phyloP scores from a whole-genome alignment of 192 early-diverging fungal species.

The Spizellomyces sp. region DNA sequence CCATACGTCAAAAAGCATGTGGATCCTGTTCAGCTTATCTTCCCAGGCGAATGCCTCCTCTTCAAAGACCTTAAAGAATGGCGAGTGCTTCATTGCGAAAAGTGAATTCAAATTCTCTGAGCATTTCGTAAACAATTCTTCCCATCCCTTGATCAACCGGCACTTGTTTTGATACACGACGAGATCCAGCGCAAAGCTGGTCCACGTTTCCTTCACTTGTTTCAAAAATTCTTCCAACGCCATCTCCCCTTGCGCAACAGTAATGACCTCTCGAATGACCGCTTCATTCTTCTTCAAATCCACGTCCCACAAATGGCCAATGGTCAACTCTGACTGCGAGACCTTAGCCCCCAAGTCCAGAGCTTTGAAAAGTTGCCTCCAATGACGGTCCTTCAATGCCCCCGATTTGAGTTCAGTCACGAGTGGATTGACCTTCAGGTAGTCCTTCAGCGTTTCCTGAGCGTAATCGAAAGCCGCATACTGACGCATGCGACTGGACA shows the following conservation, averaged over 20 bases:
- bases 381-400: constrained; percentile 94
- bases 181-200: constrained; percentile 87
- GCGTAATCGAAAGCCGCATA: constrained; percentile 97
- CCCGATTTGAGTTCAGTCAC: constrained; percentile 94
- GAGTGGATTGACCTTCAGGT: constrained; percentile 79
- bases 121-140: constrained; percentile 96
- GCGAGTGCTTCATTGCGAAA: constrained; percentile 95
- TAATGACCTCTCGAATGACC: constrained; percentile 83
- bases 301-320: constrained; percentile 95
- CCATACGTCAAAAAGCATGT: constrained; percentile 98
- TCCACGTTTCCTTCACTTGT: constrained; percentile 91
- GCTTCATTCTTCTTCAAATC: constrained; percentile 87
- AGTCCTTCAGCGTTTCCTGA: constrained; percentile 78
- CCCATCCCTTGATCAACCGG: constrained; percentile 96
- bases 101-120: constrained; percentile 94
- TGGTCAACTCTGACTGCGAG: constrained; percentile 79
- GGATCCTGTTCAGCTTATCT: constrained; percentile 94
- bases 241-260: constrained; percentile 98
- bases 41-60: constrained; percentile 95
- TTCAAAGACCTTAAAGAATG: constrained; percentile 98
- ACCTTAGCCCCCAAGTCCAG: constrained; percentile 73
- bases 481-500: constrained; percentile 95
- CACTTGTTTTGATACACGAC: constrained; percentile 98
- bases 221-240: constrained; percentile 97
- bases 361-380: constrained; percentile 89